Evolutionary conservation across 805 yeast genomes (phyloP).

Genomic region (Tetrapisispora iriomotensis): DNA sequence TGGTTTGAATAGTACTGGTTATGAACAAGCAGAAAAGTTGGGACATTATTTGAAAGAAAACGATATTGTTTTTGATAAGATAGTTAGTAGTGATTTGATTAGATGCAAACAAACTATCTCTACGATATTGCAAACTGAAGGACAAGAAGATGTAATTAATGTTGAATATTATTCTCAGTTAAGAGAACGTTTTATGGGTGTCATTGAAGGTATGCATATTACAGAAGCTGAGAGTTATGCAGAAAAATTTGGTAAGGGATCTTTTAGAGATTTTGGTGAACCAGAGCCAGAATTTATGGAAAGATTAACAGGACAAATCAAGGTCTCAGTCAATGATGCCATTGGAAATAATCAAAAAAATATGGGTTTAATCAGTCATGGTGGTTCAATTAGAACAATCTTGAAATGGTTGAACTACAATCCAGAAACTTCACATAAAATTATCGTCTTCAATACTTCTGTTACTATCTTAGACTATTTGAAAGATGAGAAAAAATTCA

Average conservation of each 20-base stretch:
- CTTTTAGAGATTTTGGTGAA: conserved; percentile 62
- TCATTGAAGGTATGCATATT: conserved; percentile 64
- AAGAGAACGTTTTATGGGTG: conserved; percentile 74
- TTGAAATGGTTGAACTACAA: conserved; percentile 40
- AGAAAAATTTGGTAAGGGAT: conserved; percentile 41
- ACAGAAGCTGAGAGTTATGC: conserved; percentile 49
- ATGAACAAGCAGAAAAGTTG: conserved; percentile 46
- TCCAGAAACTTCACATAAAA: conserved; percentile 32
- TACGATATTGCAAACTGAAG: conserved; percentile 27
- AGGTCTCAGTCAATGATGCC: conserved; percentile 31
- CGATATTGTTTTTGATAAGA: conserved; percentile 25
- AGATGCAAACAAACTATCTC: conserved; percentile 55
- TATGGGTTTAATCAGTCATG: conserved; percentile 62
- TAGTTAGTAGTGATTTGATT: conserved; percentile 34
- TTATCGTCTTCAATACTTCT: conserved; percentile 68
- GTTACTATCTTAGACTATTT: conserved; percentile 55
- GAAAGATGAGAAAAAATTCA: conserved; percentile 32
- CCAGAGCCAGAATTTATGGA: conserved; percentile 34
- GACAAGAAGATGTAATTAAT: conserved; percentile 2
- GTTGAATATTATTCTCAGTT: conserved; percentile 34
- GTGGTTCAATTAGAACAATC: conserved; percentile 65
- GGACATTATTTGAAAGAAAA: conserved; percentile 35
- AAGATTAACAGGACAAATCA: conserved; percentile 43
- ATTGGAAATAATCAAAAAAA: conserved; percentile 32
- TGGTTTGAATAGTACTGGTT: conserved; percentile 52